phyloP scores from a whole-genome alignment of 352 stramenopile genomes.

The Globisporangium megalacanthum region DNA sequence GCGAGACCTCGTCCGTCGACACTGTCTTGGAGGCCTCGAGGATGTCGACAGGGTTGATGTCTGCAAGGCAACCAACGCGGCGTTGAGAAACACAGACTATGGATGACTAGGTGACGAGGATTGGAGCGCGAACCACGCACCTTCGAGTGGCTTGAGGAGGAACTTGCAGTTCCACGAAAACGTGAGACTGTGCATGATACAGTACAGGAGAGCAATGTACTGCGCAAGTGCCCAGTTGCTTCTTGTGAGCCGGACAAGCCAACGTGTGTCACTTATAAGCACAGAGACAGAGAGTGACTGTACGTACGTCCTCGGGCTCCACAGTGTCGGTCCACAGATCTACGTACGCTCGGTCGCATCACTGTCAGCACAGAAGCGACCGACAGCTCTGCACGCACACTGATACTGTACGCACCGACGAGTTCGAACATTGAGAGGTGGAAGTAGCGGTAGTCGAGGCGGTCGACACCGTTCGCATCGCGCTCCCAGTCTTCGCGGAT shows the following conservation, averaged over 20 bases:
- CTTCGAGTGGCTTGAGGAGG: conserved; percentile 47
- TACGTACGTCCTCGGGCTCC: conserved; percentile 56
- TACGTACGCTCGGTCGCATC: conserved; percentile 1
- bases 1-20: conserved; percentile 37
- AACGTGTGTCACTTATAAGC: background rate
- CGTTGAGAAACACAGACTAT: background rate
- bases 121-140: conserved; percentile 8
- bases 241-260: too few relatives aligned
- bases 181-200: conserved; percentile 66
- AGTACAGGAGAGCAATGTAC: conserved; percentile 79
- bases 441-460: conserved; percentile 66
- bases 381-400: background rate
- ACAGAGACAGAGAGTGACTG: background rate
- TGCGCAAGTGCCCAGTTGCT: conserved; percentile 8
- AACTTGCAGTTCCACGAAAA: conserved; percentile 39
- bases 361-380: background rate
- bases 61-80: conserved; percentile 17
- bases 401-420: conserved; percentile 32
- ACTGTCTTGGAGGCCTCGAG: conserved; percentile 44
- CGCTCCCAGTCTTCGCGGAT: conserved; percentile 70
- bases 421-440: conserved; percentile 84
- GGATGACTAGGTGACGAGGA: too few relatives aligned
- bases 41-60: conserved; percentile 51
- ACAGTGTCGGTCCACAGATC: conserved; percentile 69
- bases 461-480: conserved; percentile 40